These are phyloP conservation scores for Ogataea ramenticola DNA, from an alignment of 805 yeast genomes.

Conservation along the genomic window DNA sequence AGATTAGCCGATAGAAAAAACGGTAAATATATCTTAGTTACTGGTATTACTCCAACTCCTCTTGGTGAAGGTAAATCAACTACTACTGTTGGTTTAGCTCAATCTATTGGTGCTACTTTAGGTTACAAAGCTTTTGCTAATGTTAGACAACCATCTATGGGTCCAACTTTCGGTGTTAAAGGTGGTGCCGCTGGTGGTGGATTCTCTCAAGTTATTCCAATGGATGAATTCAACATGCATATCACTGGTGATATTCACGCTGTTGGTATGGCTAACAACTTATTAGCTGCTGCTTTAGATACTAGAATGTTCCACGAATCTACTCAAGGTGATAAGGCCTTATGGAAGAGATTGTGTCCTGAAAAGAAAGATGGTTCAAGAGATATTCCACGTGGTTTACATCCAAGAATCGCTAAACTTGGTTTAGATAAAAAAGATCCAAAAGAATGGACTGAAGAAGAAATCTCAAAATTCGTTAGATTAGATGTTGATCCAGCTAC, in stretches of 20 bases:
- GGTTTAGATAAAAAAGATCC: constrained; percentile 83
- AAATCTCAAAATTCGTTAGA: constrained; percentile 66
- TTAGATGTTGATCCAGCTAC: constrained; percentile 86
- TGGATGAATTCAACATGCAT: constrained; percentile 98
- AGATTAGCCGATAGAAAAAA: constrained; percentile 58
- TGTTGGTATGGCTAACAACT: constrained; percentile 85
- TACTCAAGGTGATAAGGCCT: constrained; percentile 70
- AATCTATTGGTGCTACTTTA: constrained; percentile 89
- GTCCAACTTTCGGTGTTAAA: constrained; percentile 97
- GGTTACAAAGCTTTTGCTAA: constrained; percentile 81
- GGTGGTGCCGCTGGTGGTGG: constrained; percentile 99
- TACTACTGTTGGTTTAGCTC: constrained; percentile 94
- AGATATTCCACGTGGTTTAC: constrained; percentile 71
- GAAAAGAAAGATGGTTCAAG: constrained; percentile 69
- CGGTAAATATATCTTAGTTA: constrained; percentile 86
- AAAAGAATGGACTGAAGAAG: constrained; percentile 70
- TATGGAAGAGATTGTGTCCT: constrained; percentile 83
- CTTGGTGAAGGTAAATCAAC: constrained; percentile 97
- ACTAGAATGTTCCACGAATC: constrained; percentile 94
- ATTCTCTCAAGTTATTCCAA: constrained; percentile 94
- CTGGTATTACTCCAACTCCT: constrained; percentile 98
- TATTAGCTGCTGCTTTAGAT: constrained; percentile 93
- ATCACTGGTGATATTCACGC: constrained; percentile 98
- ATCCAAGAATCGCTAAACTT: constrained; percentile 64
- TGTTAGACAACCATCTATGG: constrained; percentile 97